These are phyloP conservation scores for Plenodomus tracheiphilus DNA, from an alignment of 2,329 filamentous ascomycete genomes.

Conservation along the genomic window DNA sequence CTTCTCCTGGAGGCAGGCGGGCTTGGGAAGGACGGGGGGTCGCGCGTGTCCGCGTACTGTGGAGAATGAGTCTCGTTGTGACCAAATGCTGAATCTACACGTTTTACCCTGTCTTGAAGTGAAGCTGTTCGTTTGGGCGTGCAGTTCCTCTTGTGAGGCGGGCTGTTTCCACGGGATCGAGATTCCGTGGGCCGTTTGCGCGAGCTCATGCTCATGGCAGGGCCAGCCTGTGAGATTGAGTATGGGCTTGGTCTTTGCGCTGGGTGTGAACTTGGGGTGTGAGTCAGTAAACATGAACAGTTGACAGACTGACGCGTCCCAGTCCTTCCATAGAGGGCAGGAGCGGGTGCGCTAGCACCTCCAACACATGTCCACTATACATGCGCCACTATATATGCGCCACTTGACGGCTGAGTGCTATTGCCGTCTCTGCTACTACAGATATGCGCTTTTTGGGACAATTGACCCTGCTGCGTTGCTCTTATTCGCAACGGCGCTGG, in stretches of 20 bases:
- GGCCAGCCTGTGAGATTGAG: neutral
- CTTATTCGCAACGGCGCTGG: no score
- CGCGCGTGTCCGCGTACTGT: conserved; percentile 12
- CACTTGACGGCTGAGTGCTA: neutral
- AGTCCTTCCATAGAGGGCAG: neutral
- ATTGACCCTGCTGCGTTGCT: no score
- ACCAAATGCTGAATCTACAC: neutral
- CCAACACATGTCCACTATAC: neutral
- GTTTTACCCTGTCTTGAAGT: conserved; percentile 8
- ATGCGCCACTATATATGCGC: neutral
- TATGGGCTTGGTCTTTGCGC: neutral
- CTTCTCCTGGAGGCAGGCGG: conserved; percentile 12
- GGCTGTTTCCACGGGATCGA: conserved; percentile 21
- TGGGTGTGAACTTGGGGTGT: neutral
- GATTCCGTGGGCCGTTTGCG: conserved; percentile 19
- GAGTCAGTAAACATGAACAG: neutral
- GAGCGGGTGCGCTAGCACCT: neutral
- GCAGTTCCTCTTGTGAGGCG: conserved; percentile 21
- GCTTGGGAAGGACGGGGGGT: conserved; percentile 1
- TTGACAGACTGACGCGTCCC: neutral
- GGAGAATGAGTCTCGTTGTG: neutral
- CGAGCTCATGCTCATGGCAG: conserved; percentile 17
- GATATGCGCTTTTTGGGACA: no score
- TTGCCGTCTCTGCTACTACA: neutral
- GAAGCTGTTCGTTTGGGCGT: neutral